Conservation (phyloP, 2,329 filamentous ascomycete genomes). For the Fusarium fujikuroi region DNA sequence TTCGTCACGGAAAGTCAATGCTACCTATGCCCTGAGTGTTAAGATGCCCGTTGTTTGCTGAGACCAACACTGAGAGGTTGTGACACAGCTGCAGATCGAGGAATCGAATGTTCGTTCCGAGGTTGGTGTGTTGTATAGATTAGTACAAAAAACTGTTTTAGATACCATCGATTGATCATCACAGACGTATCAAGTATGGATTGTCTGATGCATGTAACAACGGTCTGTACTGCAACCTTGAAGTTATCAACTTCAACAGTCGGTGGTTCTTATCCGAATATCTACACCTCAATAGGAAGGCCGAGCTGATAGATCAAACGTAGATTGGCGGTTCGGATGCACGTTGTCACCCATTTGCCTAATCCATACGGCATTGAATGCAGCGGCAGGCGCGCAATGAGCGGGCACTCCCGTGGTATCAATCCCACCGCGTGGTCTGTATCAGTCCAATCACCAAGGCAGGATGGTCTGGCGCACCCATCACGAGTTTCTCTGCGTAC, state of each 20-base stretch:
- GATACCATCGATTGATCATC: background rate
- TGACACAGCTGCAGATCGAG: conserved; percentile 1
- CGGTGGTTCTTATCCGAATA: conserved; percentile 24
- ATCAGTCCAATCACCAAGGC: conserved; percentile 25
- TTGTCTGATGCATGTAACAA: conserved; percentile 6
- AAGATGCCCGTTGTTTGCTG: background rate
- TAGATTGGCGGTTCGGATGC: conserved; percentile 12
- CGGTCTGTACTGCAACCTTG: conserved; percentile 11
- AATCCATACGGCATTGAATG: conserved; percentile 28
- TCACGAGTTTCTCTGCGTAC: conserved; percentile 21
- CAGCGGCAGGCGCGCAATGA: conserved; percentile 44
- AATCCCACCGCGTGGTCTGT: conserved; percentile 32
- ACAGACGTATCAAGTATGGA: conserved; percentile 2
- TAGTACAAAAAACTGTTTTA: background rate
- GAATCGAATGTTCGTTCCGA: background rate
- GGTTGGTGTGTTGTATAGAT: conserved; percentile 1
- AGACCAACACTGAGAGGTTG: conserved; percentile 1
- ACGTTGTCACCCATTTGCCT: conserved; percentile 31
- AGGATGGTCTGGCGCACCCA: conserved; percentile 33
- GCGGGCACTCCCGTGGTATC: conserved; percentile 43
- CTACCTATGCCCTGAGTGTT: conserved; percentile 3
- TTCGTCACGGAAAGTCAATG: conserved; percentile 1
- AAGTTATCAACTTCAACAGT: conserved; percentile 8
- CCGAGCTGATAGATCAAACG: conserved; percentile 28
- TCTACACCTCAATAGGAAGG: conserved; percentile 34